A percentile compares a stretch with the other conserved stretches of the same genome.
Evolutionary conservation across 2,329 filamentous ascomycete species (phyloP).

Genomic region (Monosporascus ibericus): DNA sequence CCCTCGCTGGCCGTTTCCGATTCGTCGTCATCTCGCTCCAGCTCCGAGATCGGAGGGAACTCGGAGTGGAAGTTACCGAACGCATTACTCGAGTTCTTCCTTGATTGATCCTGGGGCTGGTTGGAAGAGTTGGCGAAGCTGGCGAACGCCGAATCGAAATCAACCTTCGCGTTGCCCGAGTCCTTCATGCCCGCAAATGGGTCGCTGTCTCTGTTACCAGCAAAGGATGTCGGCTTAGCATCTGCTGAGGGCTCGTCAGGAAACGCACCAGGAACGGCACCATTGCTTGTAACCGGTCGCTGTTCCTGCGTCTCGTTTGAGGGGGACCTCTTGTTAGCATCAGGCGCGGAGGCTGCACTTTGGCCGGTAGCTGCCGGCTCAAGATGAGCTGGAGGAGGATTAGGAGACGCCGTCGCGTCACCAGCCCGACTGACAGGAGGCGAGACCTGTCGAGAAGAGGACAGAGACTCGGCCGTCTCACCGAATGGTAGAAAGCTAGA

Average conservation of each 20-base stretch:
- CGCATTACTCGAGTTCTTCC: constrained; percentile 36
- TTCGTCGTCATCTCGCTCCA: constrained; percentile 78
- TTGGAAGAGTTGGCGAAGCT: constrained; percentile 55
- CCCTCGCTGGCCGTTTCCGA: constrained; percentile 73
- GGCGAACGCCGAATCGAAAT: constrained; percentile 82
- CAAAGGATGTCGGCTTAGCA: constrained; percentile 20
- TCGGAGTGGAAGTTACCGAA: constrained; percentile 61
- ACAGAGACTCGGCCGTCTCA: constrained; percentile 60
- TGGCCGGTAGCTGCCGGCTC: constrained; percentile 32
- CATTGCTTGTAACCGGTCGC: constrained; percentile 22
- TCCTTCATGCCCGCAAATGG: constrained; percentile 47
- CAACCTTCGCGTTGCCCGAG: constrained; percentile 62
- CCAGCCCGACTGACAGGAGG: constrained; percentile 61
- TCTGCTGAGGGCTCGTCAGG: constrained; percentile 35
- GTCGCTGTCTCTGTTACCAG: constrained; percentile 31
- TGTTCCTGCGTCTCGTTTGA: constrained; percentile 18
- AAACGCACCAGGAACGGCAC: constrained; percentile 45
- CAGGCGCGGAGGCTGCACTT: constrained; percentile 27
- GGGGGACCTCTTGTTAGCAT: constrained; percentile 24
- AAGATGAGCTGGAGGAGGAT: constrained; percentile 28
- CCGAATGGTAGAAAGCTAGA: constrained; percentile 70
- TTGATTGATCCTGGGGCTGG: constrained; percentile 40
- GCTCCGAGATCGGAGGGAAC: constrained; percentile 88
- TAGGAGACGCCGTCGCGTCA: constrained; percentile 24
- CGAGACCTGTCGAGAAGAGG: constrained; percentile 72